These are phyloP conservation scores for Volvox reticuliferus DNA, from an alignment of 139 green algal genomes.

Conservation along the genomic window DNA sequence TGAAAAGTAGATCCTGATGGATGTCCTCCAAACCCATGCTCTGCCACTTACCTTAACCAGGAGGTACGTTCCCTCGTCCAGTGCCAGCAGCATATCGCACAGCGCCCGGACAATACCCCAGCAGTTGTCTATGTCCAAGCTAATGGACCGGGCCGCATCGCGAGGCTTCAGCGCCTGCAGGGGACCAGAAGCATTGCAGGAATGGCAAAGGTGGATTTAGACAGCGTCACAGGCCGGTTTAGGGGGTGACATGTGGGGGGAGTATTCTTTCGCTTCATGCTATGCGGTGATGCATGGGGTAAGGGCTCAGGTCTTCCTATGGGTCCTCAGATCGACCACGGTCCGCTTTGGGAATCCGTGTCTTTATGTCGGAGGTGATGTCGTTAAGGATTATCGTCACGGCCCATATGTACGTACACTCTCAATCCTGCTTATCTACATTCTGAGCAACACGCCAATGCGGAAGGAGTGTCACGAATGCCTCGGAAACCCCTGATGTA, in stretches of 20 bases:
- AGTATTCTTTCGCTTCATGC: too few relatives aligned
- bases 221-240: too few relatives aligned
- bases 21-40: background rate
- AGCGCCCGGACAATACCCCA: constrained; percentile 96
- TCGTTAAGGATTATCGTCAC: constrained; percentile 40
- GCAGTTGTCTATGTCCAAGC: constrained; percentile 94
- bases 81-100: constrained; percentile 87
- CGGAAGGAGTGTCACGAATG: background rate
- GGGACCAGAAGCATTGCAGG: background rate
- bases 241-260: too few relatives aligned
- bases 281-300: too few relatives aligned
- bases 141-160: constrained; percentile 95
- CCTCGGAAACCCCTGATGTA: too few relatives aligned
- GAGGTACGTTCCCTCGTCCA: constrained; percentile 89
- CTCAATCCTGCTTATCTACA: too few relatives aligned
- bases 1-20: background rate
- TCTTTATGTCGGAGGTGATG: constrained; percentile 26
- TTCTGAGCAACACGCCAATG: too few relatives aligned
- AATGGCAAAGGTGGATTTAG: too few relatives aligned
- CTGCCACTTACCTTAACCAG: constrained; percentile 74
- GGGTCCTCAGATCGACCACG: constrained; percentile 3
- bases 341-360: background rate
- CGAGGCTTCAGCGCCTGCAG: constrained; percentile 77
- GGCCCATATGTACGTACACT: constrained; percentile 4
- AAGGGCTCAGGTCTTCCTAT: constrained; percentile 41